phyloP scores from a whole-genome alignment of 257 asterid genomes.

The Handroanthus guayacan region DNA sequence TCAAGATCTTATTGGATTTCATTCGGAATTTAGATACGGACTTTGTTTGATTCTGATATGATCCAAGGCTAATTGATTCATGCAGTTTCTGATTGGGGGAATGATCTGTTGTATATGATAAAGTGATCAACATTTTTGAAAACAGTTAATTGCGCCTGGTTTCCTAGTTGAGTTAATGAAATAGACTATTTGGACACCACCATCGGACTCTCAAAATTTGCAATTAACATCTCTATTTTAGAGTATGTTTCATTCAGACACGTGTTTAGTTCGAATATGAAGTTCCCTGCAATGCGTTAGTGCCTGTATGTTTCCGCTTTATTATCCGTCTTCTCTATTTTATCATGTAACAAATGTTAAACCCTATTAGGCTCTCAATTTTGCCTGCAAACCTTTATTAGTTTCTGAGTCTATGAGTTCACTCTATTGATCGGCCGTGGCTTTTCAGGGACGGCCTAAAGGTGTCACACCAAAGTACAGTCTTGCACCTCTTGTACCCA shows the following conservation, averaged over 20 bases:
- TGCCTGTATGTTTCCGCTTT: not conserved
- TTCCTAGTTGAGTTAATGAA: not conserved
- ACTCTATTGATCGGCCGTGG: constrained; percentile 36
- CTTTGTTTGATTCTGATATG: not conserved
- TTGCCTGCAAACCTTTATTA: constrained; percentile 47
- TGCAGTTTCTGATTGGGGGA: not conserved
- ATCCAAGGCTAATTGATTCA: constrained; percentile 9
- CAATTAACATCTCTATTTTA: not conserved
- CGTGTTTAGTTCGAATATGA: no score
- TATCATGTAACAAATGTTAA: not conserved
- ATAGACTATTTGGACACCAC: constrained; percentile 11
- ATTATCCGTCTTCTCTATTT: not conserved
- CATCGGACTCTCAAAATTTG: not conserved
- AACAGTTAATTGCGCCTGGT: not conserved
- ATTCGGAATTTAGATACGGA: no score
- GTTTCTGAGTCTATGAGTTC: constrained; percentile 41
- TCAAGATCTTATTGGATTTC: no score
- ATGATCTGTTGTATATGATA: not conserved
- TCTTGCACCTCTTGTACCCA: constrained; percentile 61
- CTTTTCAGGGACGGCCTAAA: constrained; percentile 53
- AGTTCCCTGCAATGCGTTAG: not conserved
- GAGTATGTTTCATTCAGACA: not conserved
- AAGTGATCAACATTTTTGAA: not conserved
- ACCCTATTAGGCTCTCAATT: not conserved
- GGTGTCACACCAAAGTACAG: constrained; percentile 56